phyloP scores from a whole-genome alignment of 371 early-diverging fungal genomes.

The Syncephalastrum monosporum region DNA sequence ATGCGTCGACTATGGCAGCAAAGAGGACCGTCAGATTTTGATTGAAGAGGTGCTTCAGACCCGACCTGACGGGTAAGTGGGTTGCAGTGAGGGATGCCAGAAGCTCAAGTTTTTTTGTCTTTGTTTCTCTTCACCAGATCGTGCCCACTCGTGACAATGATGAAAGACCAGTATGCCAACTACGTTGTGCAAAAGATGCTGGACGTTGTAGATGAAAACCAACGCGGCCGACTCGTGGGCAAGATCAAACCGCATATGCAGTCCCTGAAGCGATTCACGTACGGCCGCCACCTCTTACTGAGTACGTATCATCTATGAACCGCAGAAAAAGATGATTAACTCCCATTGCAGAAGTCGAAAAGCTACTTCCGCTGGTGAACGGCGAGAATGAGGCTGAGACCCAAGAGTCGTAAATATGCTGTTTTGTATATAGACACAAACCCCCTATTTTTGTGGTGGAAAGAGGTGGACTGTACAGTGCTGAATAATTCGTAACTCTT shows the following conservation, averaged over 20 bases:
- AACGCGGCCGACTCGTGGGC: conserved; percentile 79
- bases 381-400: background rate
- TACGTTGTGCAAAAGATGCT: conserved; percentile 99
- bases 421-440: too few species aligned
- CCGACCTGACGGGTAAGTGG: conserved; percentile 67
- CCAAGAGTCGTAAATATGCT: too few species aligned
- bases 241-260: conserved; percentile 91
- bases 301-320: conserved; percentile 37
- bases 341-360: conserved; percentile 39
- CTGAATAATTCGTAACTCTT: too few species aligned
- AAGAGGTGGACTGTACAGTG: too few species aligned
- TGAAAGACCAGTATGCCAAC: conserved; percentile 99
- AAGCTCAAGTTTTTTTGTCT: background rate
- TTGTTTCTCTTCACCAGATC: conserved; percentile 42
- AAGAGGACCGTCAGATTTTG: conserved; percentile 71
- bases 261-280: conserved; percentile 93
- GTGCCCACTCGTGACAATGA: conserved; percentile 89
- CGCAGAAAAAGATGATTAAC: too few species aligned
- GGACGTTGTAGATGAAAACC: conserved; percentile 91
- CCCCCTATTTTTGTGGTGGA: too few species aligned
- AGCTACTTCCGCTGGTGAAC: conserved; percentile 35
- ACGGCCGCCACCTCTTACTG: conserved; percentile 94
- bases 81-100: too few species aligned
- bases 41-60: conserved; percentile 88
- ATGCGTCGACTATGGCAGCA: conserved; percentile 82